Base-by-base conservation (phyloP, 805 yeast species). In the Martiniozyma abietophila region DNA sequence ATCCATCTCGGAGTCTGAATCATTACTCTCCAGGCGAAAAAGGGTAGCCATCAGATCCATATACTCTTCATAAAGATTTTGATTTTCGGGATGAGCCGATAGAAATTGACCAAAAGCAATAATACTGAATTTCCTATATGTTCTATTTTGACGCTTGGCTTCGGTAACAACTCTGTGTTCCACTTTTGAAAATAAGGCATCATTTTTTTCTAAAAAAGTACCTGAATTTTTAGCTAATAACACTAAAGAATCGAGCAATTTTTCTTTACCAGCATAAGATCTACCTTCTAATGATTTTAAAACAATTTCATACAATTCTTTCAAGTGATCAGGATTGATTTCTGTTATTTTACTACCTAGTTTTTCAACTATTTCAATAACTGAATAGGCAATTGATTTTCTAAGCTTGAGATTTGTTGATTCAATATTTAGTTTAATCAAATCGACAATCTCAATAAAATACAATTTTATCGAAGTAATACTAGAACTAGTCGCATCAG, bases 241-340 rank as follows among this genome's bases (percentile, higher is more conserved):
- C 0, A 82, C 80, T 35, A 88, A 58, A 0, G 95, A 82, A 24
- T 73, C 74, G 14, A 85, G 60, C 1, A 92, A 68, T 19, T 65
- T 55, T 45, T 86, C 96, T 48, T 89, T 89, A 5, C 96, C 97
- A 11, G 67, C 66, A 92, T 95, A 89, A 8, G 89, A 71, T 40
- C 94, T 72, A 1, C 96, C 96, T 36, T 67, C 63, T 36, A 76
- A 65, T 0, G 94, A 74, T 19, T 65, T 67, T 12, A 81, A 51
- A 29, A 84, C 59, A 6, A 75, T 59, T 0, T 61, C 56, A 38
- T 81, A 71, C 12, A 84, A 51, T n/a, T 48, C 50, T 4, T 51
- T 18, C 11, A 53, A 32, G 21, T 49, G 35, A 3, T 38, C 15
- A 6, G 43, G 35, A 27, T 48, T 27, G n/a, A 43, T 31, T 18